A percentile compares a stretch with the other conserved stretches of the same genome.
Evolutionary conservation across 2,329 filamentous ascomycete species (phyloP).

Genomic region (Colletotrichum ledebouriae): DNA sequence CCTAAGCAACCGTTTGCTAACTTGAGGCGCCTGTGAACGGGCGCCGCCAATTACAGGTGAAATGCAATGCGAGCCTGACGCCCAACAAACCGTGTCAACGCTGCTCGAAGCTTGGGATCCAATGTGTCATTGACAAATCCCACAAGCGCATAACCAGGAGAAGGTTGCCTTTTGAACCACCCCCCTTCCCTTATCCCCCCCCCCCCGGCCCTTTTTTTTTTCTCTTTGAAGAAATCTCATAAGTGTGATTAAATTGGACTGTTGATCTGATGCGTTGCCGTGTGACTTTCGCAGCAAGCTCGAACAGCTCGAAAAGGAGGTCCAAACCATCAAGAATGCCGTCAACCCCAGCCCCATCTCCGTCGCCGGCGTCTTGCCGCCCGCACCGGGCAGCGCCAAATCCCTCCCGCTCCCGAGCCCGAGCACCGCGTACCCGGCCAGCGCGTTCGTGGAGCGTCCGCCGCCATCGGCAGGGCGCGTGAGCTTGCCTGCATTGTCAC

Average conservation of each 20-base stretch:
- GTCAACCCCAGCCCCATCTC: conserved; percentile 52
- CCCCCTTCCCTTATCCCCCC: neutral
- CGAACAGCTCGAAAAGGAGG: conserved; percentile 53
- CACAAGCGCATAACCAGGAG: conserved; percentile 61
- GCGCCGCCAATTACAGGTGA: conserved; percentile 53
- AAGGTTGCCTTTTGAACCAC: conserved; percentile 50
- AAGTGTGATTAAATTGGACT: neutral
- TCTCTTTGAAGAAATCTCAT: neutral
- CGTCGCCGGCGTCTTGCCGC: conserved; percentile 11
- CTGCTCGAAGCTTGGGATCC: conserved; percentile 58
- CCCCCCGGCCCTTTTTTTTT: neutral
- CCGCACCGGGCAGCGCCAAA: neutral
- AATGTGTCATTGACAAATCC: conserved; percentile 61
- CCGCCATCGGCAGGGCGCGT: conserved; percentile 37
- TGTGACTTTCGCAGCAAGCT: conserved; percentile 59
- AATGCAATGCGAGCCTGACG: conserved; percentile 57
- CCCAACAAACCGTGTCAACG: conserved; percentile 59
- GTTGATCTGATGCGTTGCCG: conserved; percentile 23
- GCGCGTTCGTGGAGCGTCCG: conserved; percentile 44
- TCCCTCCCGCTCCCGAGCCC: conserved; percentile 48
- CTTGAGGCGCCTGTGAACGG: conserved; percentile 6
- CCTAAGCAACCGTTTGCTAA: conserved; percentile 13
- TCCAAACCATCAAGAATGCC: conserved; percentile 45
- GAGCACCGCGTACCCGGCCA: conserved; percentile 44
- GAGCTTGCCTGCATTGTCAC: conserved; percentile 36